phyloP scores from a whole-genome alignment of 2,329 filamentous ascomycete species.

The Colletotrichum sp. region DNA sequence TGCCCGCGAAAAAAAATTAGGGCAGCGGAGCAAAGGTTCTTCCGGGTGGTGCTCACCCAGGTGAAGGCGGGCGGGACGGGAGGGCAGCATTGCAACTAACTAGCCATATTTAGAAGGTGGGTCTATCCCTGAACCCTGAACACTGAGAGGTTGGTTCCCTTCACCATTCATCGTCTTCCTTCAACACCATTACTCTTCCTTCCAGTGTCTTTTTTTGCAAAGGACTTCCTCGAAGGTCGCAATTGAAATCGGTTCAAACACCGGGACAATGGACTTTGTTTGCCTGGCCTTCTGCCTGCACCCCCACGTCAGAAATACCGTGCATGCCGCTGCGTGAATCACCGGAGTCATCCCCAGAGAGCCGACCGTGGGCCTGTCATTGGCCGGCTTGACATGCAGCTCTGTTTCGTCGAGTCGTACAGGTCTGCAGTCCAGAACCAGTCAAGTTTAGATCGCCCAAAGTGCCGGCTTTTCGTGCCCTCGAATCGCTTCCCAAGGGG shows the following conservation, averaged over 20 bases:
- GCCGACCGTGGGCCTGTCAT: neutral
- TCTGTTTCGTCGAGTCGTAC: neutral
- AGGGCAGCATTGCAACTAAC: neutral
- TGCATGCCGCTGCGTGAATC: neutral
- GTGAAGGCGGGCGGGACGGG: neutral
- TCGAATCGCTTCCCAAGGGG: neutral
- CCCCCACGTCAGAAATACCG: neutral
- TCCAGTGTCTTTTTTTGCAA: neutral
- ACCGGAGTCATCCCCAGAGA: neutral
- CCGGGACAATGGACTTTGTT: neutral
- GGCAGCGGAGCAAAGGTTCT: slow-evolving; percentile 12
- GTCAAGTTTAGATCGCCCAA: neutral
- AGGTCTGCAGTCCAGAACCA: neutral
- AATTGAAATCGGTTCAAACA: neutral
- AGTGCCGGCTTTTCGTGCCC: neutral
- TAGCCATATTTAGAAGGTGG: neutral
- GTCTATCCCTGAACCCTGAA: neutral
- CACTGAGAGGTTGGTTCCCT: neutral
- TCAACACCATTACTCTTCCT: neutral
- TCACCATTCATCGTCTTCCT: neutral
- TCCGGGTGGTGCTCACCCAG: neutral
- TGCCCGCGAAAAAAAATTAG: slow-evolving; percentile 6
- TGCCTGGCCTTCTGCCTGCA: neutral
- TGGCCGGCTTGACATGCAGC: neutral
- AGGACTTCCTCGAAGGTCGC: neutral